Evolutionary conservation across 75 land plant genomes (phyloP), one percentile per base, ranked within the genome.

Genomic region (Gnetum montanum): DNA sequence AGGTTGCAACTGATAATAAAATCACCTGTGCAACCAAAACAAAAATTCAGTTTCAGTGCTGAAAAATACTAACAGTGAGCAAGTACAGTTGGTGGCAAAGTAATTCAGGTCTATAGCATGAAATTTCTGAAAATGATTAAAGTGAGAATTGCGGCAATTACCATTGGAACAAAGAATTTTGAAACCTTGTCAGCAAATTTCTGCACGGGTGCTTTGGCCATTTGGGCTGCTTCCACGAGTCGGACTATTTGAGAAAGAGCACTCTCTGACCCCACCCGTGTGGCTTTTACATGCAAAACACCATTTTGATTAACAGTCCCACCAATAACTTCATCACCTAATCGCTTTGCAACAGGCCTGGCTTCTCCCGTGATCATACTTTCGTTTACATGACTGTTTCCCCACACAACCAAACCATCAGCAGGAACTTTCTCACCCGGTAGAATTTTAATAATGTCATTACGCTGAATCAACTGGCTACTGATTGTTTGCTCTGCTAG

Each of bases 321-420:
- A 0, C 95, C 97, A 52, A 92, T 92, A 8, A 92, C 98, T 70
- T 71, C 85, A 58, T 88, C 95, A 36, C 84, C 95, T 41, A 70
- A 65, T 64, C 56, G 48, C 72, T 92, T 92, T 58, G 75, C 59
- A 60, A 92, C 66, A 13, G 95, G 90, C 34, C 57, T 65, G 6
- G 97, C 77, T 62, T 92, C 97, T 54, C 97, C 97, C 34, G 95
- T 92, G 30, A 92, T 92, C 95, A 88, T 92, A 56, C 95, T 88
- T 69, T 92, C 97, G 57, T 92, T 92, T 27, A 92, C 90, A 69
- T 84, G 73, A 40, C 96, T 89, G 54, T 92, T 89, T 18, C 97
- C 97, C 80, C 80, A 61, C 13, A 69, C 61, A 22, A 92, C 97
- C 60, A 88, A 37, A 2, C 97, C 97, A 76, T 92, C 97, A 33